A percentile compares a stretch with the other conserved stretches of the same genome.
These are phyloP conservation scores for Candida sp. DNA, from an alignment of 1,139 yeast species.

Conservation along the genomic window DNA sequence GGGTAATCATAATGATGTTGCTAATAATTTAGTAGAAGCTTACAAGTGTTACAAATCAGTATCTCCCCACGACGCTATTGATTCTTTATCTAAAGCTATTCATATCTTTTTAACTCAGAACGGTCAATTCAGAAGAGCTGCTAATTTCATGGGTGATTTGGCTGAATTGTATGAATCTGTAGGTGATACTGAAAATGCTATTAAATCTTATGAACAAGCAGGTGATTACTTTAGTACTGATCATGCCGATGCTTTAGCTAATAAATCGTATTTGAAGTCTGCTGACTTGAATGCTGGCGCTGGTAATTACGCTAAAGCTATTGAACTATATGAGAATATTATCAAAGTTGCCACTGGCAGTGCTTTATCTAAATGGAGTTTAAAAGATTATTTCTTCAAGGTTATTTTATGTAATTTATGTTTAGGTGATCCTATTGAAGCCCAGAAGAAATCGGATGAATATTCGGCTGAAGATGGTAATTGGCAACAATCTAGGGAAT, in stretches of 20 bases:
- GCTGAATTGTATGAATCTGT: conserved; percentile 82
- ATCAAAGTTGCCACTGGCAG: conserved; percentile 76
- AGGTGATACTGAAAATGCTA: conserved; percentile 65
- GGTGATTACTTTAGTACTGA: conserved; percentile 96
- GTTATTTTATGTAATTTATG: conserved; percentile 82
- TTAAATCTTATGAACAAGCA: conserved; percentile 82
- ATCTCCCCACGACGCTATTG: conserved; percentile 75
- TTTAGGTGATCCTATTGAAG: conserved; percentile 81
- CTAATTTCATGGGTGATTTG: conserved; percentile 87
- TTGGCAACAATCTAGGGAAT: conserved; percentile 79
- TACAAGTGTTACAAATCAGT: conserved; percentile 80
- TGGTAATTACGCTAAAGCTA: conserved; percentile 71
- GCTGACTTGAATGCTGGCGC: conserved; percentile 86
- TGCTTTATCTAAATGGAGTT: conserved; percentile 80
- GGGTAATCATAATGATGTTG: conserved; percentile 85
- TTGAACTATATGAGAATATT: conserved; percentile 70
- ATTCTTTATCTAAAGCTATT: conserved; percentile 73
- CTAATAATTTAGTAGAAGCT: conserved; percentile 87
- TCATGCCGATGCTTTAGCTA: conserved; percentile 88
- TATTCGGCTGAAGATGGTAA: conserved; percentile 72
- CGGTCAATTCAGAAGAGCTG: conserved; percentile 96
- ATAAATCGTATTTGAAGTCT: conserved; percentile 82
- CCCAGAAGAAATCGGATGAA: conserved; percentile 65
- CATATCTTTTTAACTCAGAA: conserved; percentile 74
- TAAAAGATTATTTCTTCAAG: conserved; percentile 89